phyloP scores from a whole-genome alignment of 2,329 filamentous ascomycete species.

The Diplodia seriata region DNA sequence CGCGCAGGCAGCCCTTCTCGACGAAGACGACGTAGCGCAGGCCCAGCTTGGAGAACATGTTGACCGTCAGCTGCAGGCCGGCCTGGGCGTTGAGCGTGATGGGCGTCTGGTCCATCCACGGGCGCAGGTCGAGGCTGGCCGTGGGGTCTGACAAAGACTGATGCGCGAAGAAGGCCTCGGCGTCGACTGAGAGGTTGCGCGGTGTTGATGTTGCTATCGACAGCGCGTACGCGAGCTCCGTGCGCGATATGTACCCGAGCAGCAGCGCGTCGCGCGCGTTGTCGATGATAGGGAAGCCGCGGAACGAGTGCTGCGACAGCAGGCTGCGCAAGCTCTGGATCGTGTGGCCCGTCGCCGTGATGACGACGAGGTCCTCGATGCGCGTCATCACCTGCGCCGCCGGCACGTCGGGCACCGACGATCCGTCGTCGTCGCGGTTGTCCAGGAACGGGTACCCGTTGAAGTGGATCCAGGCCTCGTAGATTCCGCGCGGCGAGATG shows the following conservation, averaged over 20 bases:
- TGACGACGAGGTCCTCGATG: conserved; percentile 86
- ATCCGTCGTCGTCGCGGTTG: conserved; percentile 64
- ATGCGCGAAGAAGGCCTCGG: conserved; percentile 84
- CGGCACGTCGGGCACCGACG: conserved; percentile 78
- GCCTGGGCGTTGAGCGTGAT: conserved; percentile 82
- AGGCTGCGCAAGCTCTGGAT: conserved; percentile 75
- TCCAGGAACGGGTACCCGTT: conserved; percentile 96
- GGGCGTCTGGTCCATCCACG: conserved; percentile 99
- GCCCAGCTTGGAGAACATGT: conserved; percentile 94
- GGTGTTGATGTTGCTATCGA: conserved; percentile 65
- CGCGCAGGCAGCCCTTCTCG: conserved; percentile 80
- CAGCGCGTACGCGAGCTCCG: conserved; percentile 84
- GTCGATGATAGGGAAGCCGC: conserved; percentile 89
- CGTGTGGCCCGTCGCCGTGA: conserved; percentile 87
- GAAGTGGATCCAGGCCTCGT: conserved; percentile 97
- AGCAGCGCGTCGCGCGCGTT: conserved; percentile 78
- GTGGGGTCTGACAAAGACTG: conserved; percentile 76
- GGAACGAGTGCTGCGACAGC: conserved; percentile 76
- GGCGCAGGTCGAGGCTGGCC: conserved; percentile 82
- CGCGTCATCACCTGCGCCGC: conserved; percentile 91
- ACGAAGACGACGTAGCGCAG: conserved; percentile 88
- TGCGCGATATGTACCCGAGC: conserved; percentile 91
- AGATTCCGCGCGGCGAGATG: conserved; percentile 90
- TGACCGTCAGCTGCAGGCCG: conserved; percentile 82
- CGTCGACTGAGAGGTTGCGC: conserved; percentile 69